Percentiles rank a stretch among this genome's conserved stretches.
phyloP scores from a whole-genome alignment of 352 stramenopile species.

The Pythium chondricola region DNA sequence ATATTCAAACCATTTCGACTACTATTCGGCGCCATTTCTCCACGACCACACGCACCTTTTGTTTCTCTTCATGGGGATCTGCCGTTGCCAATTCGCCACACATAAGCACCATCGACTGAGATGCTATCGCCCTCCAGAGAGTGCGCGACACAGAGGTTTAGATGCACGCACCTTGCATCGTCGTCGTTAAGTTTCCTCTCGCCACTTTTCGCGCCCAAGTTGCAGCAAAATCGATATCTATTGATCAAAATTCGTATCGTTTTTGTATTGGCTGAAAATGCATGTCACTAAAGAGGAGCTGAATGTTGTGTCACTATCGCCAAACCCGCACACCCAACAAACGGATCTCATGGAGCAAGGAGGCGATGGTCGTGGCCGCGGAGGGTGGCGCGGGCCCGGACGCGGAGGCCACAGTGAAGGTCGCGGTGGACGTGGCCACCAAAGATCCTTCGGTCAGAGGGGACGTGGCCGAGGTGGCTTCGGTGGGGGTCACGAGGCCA shows the following conservation, averaged over 20 bases:
- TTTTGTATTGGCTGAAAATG: too few species aligned
- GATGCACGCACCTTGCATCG: too few species aligned
- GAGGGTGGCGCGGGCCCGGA: too few species aligned
- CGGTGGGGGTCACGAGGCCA: conserved; percentile 2
- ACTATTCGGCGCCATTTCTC: background rate
- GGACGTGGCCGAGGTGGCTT: conserved; percentile 3
- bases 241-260: too few species aligned
- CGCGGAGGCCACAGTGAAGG: conserved; percentile 1
- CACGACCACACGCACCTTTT: conserved; percentile 37
- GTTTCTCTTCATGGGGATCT: conserved; percentile 86
- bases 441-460: background rate
- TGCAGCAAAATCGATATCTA: too few species aligned
- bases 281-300: too few species aligned
- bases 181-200: too few species aligned
- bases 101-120: background rate
- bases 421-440: background rate
- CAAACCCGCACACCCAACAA: too few species aligned
- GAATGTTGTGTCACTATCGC: too few species aligned
- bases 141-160: background rate
- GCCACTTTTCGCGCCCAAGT: too few species aligned
- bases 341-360: too few species aligned
- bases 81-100: background rate
- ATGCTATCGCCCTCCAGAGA: background rate
- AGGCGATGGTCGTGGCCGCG: too few species aligned
- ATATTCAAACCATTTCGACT: background rate